Evolutionary conservation across 2,329 filamentous ascomycete species (phyloP).

Genomic region (Trichophaea hybrida): DNA sequence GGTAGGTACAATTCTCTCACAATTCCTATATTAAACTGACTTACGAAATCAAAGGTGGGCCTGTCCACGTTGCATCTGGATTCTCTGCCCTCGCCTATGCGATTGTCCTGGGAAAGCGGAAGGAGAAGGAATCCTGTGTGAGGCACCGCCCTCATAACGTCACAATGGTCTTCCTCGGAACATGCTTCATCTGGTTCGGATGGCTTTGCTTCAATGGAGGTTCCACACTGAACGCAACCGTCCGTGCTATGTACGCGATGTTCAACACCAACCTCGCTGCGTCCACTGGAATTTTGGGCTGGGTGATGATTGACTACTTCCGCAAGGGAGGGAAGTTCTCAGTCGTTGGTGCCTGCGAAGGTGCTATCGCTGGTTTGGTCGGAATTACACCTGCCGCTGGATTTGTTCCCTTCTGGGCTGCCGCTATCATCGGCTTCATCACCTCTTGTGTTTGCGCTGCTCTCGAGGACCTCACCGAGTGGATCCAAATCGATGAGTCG

Average conservation of each 20-base stretch:
- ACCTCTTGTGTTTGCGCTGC: constrained; percentile 38
- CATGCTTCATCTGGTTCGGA: constrained; percentile 51
- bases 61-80: constrained; percentile 49
- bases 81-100: constrained; percentile 51
- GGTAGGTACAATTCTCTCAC: constrained; percentile 22
- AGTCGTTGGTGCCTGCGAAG: constrained; percentile 40
- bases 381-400: constrained; percentile 46
- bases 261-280: constrained; percentile 47
- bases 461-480: constrained; percentile 38
- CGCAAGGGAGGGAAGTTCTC: constrained; percentile 37
- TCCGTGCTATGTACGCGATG: constrained; percentile 40
- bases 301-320: constrained; percentile 41
- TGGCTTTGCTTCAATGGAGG: constrained; percentile 41
- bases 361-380: constrained; percentile 43
- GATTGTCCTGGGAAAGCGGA: constrained; percentile 46
- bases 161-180: constrained; percentile 49
- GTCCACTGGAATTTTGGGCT: constrained; percentile 40
- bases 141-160: constrained; percentile 44
- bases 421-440: constrained; percentile 40
- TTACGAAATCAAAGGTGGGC: constrained; percentile 34
- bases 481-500: constrained; percentile 43
- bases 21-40: background rate
- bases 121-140: constrained; percentile 28
- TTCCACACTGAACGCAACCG: constrained; percentile 19
- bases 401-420: constrained; percentile 40